Conservation (phyloP, 225 moss, liverwort and hornwort genomes). For the Pseudisothecium myosuroides region DNA sequence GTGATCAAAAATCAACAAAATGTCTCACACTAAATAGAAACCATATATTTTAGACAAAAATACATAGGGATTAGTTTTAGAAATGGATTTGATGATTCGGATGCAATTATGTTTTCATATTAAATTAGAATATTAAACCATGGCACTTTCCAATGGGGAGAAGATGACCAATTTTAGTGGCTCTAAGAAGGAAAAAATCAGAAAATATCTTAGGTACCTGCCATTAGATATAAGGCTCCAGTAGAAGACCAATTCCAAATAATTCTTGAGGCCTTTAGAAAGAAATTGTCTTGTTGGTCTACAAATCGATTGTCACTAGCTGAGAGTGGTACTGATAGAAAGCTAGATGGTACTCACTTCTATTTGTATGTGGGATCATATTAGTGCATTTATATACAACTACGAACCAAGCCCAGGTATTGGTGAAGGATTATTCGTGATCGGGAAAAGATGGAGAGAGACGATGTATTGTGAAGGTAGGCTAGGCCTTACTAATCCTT, state of each 20-base stretch:
- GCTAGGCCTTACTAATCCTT: background rate
- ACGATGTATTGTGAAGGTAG: accelerated
- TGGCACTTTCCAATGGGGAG: background rate
- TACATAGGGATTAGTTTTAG: accelerated
- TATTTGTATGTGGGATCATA: background rate
- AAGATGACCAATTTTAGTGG: background rate
- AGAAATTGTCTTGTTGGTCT: too few species aligned
- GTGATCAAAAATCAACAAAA: background rate
- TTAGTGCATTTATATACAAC: background rate
- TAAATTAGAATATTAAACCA: background rate
- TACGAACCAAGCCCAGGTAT: background rate
- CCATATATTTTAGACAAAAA: background rate
- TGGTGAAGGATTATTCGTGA: background rate
- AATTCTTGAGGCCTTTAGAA: too few species aligned
- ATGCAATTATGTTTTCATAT: background rate
- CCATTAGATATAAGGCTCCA: too few species aligned
- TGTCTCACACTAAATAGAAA: background rate
- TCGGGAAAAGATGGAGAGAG: accelerated
- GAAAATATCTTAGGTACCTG: too few species aligned
- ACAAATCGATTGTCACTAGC: accelerated
- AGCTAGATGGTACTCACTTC: background rate
- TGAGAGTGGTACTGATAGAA: background rate
- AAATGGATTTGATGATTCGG: background rate
- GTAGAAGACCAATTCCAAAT: too few species aligned
- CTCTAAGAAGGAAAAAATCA: too few species aligned